phyloP scores from a whole-genome alignment of 768 basidiomycete species.

The Phanerochaete sordida region DNA sequence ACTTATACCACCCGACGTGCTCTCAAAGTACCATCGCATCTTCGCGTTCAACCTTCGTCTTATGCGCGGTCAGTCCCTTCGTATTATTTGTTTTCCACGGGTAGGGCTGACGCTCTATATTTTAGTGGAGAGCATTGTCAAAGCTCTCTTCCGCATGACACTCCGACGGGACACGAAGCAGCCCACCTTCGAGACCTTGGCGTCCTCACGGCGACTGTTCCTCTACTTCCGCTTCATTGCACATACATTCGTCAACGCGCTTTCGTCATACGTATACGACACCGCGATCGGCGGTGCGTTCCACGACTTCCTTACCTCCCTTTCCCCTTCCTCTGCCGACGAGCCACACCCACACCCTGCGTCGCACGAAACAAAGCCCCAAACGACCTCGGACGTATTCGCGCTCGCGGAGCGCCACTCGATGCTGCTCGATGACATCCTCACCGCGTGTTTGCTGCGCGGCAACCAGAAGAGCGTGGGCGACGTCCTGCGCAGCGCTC shows the following conservation, averaged over 20 bases:
- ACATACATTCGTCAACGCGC: slow-evolving; percentile 63
- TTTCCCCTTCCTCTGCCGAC: slow-evolving; percentile 3
- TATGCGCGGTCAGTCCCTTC: slow-evolving; percentile 58
- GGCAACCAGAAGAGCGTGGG: slow-evolving; percentile 64
- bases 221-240: slow-evolving; percentile 72
- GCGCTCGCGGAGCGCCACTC: slow-evolving; percentile 67
- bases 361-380: not conserved
- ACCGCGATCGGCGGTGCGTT: slow-evolving; percentile 80
- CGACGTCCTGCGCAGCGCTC: slow-evolving; percentile 56
- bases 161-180: slow-evolving; percentile 27
- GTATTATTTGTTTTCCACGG: not conserved
- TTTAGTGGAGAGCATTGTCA: slow-evolving; percentile 64
- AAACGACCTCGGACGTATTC: slow-evolving; percentile 71
- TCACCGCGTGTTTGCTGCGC: slow-evolving; percentile 70
- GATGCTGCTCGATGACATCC: slow-evolving; percentile 64
- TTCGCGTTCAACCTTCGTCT: slow-evolving; percentile 79
- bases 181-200: slow-evolving; percentile 58
- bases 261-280: slow-evolving; percentile 74
- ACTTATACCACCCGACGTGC: slow-evolving; percentile 63
- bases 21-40: slow-evolving; percentile 85
- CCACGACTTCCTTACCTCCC: slow-evolving; percentile 52
- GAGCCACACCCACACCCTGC: not conserved
- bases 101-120: not conserved
- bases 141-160: slow-evolving; percentile 64
- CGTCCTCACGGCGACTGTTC: slow-evolving; percentile 48